Base-by-base conservation (phyloP, 495 filamentous ascomycete species). In the Annulohypoxylon nitens region DNA sequence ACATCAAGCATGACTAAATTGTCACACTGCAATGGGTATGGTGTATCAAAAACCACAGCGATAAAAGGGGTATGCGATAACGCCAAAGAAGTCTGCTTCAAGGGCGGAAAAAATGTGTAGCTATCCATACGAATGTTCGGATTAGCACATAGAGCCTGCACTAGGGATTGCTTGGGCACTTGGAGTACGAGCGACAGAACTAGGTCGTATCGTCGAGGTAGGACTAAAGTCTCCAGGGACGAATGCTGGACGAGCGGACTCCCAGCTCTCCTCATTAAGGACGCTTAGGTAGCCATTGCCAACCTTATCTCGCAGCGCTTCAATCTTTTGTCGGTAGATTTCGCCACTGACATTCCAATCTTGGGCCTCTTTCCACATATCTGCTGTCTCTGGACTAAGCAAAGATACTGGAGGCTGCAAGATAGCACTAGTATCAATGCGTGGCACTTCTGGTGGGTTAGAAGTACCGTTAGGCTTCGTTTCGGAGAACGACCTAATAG, bases 231-330 rank as follows among this genome's bases (percentile, higher is more conserved):
- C 82, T 4, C 70, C 62, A 37, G 78, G 55, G 48, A 75, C 75
- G 47, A 81, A 84, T 14, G 79, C 60, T 18, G 79, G 76, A 39
- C 79, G 78, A 43, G 79, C 76, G 8, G 79, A 58, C 71, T 87
- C 84, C 86, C 86, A 87, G n/a, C 86, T 84, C 75, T 93, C 91
- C 71, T 97, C 96, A 64, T 90, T 90, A 51, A 98, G 85, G 4
- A 93, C 92, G 67, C 89, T 93, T 34, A 98, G 86, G 88, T 97
- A 99, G 55, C 89, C 90, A 69, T 88, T 91, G 39, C 93, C 93
- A 58, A 97, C 89, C 68, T 97, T 93, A 72, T 90, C 90, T 47
- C 92, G 91, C 16, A 97, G 81, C 11, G 91, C 91, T 79, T 96
- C 93, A 54, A 98, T 88, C 74, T 94, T 94, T 78, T 91, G 91